phyloP scores from a whole-genome alignment of 306 rosid genomes.

The Vigna radiata region DNA sequence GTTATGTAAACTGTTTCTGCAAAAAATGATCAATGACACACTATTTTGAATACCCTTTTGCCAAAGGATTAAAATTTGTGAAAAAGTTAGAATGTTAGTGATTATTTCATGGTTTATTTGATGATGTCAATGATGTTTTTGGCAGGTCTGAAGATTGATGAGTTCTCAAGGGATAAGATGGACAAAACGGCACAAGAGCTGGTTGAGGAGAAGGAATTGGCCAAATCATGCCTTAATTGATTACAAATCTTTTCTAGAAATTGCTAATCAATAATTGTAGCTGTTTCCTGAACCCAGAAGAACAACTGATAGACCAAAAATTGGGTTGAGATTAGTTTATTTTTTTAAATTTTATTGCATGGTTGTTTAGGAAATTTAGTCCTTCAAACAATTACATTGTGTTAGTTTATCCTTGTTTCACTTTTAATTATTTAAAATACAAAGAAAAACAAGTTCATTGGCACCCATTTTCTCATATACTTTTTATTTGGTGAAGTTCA shows the following conservation, averaged over 20 bases:
- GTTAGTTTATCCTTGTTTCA: background rate
- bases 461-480: too few relatives aligned
- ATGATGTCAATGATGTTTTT: slow-evolving; percentile 24
- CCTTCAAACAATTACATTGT: background rate
- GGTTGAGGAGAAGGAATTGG: slow-evolving; percentile 73
- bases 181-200: slow-evolving; percentile 86
- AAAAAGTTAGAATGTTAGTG: too few relatives aligned
- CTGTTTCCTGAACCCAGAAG: background rate
- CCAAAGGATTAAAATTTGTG: too few relatives aligned
- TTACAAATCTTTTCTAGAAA: background rate
- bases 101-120: background rate
- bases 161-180: slow-evolving; percentile 78
- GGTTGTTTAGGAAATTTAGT: background rate
- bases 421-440: background rate
- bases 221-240: slow-evolving; percentile 66
- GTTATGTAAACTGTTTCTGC: background rate
- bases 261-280: slow-evolving; percentile 4
- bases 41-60: too few relatives aligned
- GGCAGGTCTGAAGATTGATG: slow-evolving; percentile 76
- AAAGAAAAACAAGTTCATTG: too few relatives aligned
- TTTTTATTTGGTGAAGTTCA: too few relatives aligned
- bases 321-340: background rate
- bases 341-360: background rate
- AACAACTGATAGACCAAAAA: background rate
- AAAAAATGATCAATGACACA: too few relatives aligned